Evolutionary conservation across 495 filamentous ascomycete genomes (phyloP), one percentile per base, ranked within the genome.

Genomic region (Penicillium egyptiacum): DNA sequence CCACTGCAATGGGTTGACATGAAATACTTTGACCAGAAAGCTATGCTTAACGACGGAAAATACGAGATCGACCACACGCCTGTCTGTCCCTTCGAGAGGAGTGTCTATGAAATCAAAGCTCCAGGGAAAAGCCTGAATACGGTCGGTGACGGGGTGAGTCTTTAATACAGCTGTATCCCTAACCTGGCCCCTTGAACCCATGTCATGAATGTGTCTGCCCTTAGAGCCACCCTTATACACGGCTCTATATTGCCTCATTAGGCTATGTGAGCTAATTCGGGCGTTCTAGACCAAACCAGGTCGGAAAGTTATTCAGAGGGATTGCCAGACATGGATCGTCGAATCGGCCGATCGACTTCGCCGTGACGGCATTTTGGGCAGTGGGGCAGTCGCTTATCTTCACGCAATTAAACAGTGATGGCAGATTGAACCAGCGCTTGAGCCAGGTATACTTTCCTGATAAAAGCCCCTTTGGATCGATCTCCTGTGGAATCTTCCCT

Each of bases 241-340:
- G 2, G 5, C 10, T 26, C 23, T 26, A 19, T 26, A 12, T n/a
- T 44, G 0, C 16, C 4, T 39, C 35, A 3, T 14, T 8, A 1
- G 14, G 14, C 16, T 37, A n/a, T n/a, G 33, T 37, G 14, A 37
- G 14, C 45, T 57, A 10, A 28, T 26, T n/a, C 3, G 25, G 25
- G 19, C 40, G 11, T 39, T 35, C 9, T 37, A 33, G 47, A 0
- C 26, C n/a, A 44, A 35, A 11, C 26, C 50, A n/a, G 43, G 58
- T 14, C 62, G 33, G 22, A 65, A 44, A 47, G 16, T 70, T 14
- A 60, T 17, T 8, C 60, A 62, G 16, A 57, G 57, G 26, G 51
- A 69, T 35, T 71, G 66, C 26, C 66, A 71, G 58, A 69, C 69
- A 12, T 71, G 69, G 69, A 64, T 69, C 41, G 56, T 71, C 4